These are phyloP conservation scores for Lentinus brumalis DNA, from an alignment of 768 basidiomycete genomes.

Conservation along the genomic window DNA sequence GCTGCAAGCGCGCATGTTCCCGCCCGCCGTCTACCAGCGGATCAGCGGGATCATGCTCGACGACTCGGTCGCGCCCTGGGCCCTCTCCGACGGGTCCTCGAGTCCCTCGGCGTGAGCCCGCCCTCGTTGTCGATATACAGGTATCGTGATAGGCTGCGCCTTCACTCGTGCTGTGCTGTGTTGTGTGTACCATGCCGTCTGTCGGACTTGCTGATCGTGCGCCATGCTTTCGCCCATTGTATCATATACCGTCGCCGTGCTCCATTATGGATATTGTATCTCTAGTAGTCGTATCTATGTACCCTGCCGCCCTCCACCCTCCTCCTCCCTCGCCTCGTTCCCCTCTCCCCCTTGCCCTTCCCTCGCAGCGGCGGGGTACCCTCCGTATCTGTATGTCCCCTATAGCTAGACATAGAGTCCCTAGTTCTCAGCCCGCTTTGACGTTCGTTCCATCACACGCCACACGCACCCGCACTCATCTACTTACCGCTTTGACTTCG, in stretches of 20 bases:
- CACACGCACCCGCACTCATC: too few species aligned
- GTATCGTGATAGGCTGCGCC: neutral
- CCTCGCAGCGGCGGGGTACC: too few species aligned
- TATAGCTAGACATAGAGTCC: too few species aligned
- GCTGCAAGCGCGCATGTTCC: slow-evolving; percentile 76
- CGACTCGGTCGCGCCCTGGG: slow-evolving; percentile 55
- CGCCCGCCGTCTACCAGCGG: slow-evolving; percentile 75
- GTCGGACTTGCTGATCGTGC: slow-evolving; percentile 6
- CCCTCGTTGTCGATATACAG: neutral
- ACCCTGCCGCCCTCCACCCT: too few species aligned
- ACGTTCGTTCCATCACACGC: too few species aligned
- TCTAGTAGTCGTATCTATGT: slow-evolving; percentile 1
- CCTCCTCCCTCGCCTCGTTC: too few species aligned
- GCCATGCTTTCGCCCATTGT: slow-evolving; percentile 15
- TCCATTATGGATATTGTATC: slow-evolving; percentile 16
- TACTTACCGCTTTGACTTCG: too few species aligned
- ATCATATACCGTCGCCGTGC: slow-evolving; percentile 1
- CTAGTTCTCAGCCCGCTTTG: too few species aligned
- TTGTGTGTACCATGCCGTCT: neutral
- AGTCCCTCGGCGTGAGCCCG: neutral
- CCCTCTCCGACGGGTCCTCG: slow-evolving; percentile 1
- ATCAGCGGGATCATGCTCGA: slow-evolving; percentile 83
- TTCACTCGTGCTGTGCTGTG: slow-evolving; percentile 1
- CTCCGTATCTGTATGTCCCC: too few species aligned
- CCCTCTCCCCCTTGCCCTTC: too few species aligned